These are phyloP conservation scores for Gonium pectorale DNA, from an alignment of 139 green algal genomes.

Conservation along the genomic window DNA sequence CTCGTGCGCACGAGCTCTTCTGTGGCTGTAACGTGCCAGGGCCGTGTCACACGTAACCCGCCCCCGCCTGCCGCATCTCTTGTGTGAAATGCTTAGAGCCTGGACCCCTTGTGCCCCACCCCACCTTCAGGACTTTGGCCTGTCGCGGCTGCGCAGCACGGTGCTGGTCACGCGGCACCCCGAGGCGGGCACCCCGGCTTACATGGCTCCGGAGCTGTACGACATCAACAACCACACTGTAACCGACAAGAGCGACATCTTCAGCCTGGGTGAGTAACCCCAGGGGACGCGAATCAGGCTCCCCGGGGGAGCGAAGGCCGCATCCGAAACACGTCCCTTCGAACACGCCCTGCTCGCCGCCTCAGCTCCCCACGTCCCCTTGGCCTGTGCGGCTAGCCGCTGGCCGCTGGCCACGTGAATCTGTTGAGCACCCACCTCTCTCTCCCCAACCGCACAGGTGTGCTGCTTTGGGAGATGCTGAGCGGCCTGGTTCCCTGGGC, in stretches of 20 bases:
- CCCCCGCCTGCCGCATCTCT: no score
- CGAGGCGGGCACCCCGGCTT: conserved; percentile 26
- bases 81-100: no score
- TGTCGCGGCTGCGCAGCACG: conserved; percentile 19
- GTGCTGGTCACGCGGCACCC: conserved; percentile 10
- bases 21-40: no score
- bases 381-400: not conserved
- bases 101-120: not conserved
- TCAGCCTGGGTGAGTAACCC: conserved; percentile 9
- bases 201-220: conserved; percentile 35
- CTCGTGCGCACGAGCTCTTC: no score
- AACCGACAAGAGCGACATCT: conserved; percentile 29
- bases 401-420: not conserved
- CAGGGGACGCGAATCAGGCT: no score
- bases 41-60: no score
- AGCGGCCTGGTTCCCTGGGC: not conserved
- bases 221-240: conserved; percentile 23
- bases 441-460: not conserved
- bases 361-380: no score
- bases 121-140: conserved; percentile 34
- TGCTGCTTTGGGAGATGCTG: conserved; percentile 37
- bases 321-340: no score
- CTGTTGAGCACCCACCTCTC: not conserved
- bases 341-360: no score
- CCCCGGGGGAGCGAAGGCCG: no score